phyloP scores from a whole-genome alignment of 2,329 filamentous ascomycete species.

The Fonsecaea pedrosoi region DNA sequence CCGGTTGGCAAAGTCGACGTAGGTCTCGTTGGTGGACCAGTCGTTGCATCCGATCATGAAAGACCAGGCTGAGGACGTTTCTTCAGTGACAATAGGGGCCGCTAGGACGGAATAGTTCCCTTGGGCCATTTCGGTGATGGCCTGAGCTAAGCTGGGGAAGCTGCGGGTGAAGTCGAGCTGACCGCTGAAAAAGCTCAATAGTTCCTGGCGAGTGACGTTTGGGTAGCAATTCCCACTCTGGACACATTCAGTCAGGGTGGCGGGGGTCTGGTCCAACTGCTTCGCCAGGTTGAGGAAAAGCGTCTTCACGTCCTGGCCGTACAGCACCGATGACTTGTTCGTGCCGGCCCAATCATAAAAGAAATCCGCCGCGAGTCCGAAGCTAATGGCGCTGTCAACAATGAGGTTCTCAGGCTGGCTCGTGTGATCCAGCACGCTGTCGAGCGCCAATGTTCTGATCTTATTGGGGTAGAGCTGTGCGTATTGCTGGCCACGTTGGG shows the following conservation, averaged over 20 bases:
- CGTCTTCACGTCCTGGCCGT: background rate
- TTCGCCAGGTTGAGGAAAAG: background rate
- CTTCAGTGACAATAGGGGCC: background rate
- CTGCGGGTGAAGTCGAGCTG: background rate
- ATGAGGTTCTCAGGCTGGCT: background rate
- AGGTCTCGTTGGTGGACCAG: background rate
- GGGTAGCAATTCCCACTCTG: background rate
- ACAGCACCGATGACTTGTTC: background rate
- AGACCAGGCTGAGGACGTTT: background rate
- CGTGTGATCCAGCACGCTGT: background rate
- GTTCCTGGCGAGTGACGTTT: background rate
- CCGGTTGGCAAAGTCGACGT: background rate
- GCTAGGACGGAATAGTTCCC: background rate
- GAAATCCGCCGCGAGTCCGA: background rate
- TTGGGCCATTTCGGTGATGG: background rate
- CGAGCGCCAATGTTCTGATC: background rate
- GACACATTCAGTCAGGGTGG: background rate
- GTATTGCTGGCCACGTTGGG: background rate
- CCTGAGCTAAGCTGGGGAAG: background rate
- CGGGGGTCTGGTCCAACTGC: background rate
- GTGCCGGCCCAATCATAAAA: background rate
- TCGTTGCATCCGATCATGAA: background rate
- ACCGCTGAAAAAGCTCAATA: background rate
- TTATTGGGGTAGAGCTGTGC: background rate
- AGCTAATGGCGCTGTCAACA: background rate